phyloP scores from a whole-genome alignment of 2,329 filamentous ascomycete species.

The Verticillium longisporum region DNA sequence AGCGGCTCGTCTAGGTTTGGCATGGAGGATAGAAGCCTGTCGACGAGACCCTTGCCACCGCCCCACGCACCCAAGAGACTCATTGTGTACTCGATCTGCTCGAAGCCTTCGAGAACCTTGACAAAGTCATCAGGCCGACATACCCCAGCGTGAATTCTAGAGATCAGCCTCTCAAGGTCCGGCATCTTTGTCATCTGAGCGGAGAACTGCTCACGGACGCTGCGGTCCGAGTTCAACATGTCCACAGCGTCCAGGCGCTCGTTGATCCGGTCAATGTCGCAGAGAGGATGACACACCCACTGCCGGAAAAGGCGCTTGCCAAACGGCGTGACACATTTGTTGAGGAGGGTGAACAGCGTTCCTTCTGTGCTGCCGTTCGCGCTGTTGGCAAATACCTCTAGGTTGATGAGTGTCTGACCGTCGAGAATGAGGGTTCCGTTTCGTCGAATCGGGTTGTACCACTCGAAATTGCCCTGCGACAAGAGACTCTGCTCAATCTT shows the following conservation, averaged over 20 bases:
- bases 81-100: constrained; percentile 96
- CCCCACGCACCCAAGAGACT: constrained; percentile 66
- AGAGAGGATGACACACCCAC: constrained; percentile 94
- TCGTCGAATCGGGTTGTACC: constrained; percentile 84
- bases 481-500: constrained; percentile 86
- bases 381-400: constrained; percentile 94
- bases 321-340: constrained; percentile 92
- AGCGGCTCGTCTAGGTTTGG: constrained; percentile 71
- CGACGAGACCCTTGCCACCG: constrained; percentile 75
- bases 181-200: constrained; percentile 86
- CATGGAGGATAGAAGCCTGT: constrained; percentile 77
- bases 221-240: constrained; percentile 76
- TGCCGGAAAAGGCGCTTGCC: constrained; percentile 93
- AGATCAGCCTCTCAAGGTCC: constrained; percentile 89
- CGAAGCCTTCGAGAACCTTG: constrained; percentile 88
- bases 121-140: constrained; percentile 91
- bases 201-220: constrained; percentile 79
- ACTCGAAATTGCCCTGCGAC: constrained; percentile 83
- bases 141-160: constrained; percentile 85
- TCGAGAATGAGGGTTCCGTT: constrained; percentile 91
- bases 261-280: constrained; percentile 82
- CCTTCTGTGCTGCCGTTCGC: constrained; percentile 80
- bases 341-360: constrained; percentile 83
- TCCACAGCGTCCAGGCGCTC: constrained; percentile 92
- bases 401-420: constrained; percentile 92